Conservation (phyloP, 2,329 filamentous ascomycete species). For the Trichoderma guizhouense region DNA sequence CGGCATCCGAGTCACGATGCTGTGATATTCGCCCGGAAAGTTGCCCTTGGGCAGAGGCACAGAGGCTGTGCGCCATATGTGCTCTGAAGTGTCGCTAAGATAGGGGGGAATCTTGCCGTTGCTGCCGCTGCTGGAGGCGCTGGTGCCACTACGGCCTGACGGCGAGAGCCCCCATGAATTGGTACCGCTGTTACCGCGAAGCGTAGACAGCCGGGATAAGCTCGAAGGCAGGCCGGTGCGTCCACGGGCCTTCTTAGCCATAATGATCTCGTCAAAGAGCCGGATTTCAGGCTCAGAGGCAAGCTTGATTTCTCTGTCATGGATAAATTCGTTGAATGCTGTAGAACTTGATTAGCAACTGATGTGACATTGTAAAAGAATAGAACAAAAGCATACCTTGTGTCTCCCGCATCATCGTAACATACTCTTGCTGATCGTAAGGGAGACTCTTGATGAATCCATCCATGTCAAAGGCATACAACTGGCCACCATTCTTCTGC, state of each 20-base stretch:
- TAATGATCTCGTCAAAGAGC: constrained; percentile 79
- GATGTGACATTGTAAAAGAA: neutral
- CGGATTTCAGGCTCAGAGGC: constrained; percentile 63
- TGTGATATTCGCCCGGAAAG: constrained; percentile 60
- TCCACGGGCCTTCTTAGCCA: constrained; percentile 70
- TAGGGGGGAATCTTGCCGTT: constrained; percentile 53
- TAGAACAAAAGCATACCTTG: constrained; percentile 49
- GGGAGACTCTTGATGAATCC: constrained; percentile 63
- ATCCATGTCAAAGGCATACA: constrained; percentile 63
- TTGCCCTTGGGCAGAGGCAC: constrained; percentile 59
- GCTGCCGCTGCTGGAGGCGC: constrained; percentile 16
- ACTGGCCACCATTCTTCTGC: constrained; percentile 57
- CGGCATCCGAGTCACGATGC: constrained; percentile 64
- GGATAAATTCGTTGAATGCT: constrained; percentile 77
- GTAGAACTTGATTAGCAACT: constrained; percentile 1
- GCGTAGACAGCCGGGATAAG: constrained; percentile 58
- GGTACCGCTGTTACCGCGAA: constrained; percentile 53
- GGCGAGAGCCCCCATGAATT: constrained; percentile 37
- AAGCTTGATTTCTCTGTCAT: constrained; percentile 68
- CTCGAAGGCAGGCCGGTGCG: constrained; percentile 64
- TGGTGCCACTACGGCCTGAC: constrained; percentile 27
- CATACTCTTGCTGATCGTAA: constrained; percentile 63
- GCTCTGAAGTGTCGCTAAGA: constrained; percentile 69
- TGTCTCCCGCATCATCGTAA: constrained; percentile 61
- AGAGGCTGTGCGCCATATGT: constrained; percentile 71